Evolutionary conservation across 1,284 basidiomycete species (phyloP).

Genomic region (Boletus chippewaensis): DNA sequence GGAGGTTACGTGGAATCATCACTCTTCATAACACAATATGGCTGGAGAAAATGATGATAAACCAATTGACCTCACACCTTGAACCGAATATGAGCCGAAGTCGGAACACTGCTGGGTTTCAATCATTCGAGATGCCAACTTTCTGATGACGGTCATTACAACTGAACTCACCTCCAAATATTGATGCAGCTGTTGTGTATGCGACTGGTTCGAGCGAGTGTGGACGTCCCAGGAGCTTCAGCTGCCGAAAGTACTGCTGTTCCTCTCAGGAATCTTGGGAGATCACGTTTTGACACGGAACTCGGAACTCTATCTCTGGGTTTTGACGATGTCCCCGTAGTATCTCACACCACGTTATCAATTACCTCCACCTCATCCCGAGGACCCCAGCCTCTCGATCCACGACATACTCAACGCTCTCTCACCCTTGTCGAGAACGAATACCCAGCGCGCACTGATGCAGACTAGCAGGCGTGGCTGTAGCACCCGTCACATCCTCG

Average conservation of each 20-base stretch:
- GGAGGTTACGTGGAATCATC: no score
- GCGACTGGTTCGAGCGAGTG: constrained; percentile 5
- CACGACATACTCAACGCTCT: constrained; percentile 3
- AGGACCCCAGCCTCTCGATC: background rate
- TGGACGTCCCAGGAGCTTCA: constrained; percentile 8
- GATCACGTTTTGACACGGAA: background rate
- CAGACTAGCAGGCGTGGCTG: constrained; percentile 1
- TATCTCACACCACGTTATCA: background rate
- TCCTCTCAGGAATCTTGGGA: constrained; percentile 5
- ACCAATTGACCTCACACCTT: no score
- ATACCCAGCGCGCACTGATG: constrained; percentile 3
- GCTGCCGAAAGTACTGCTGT: background rate
- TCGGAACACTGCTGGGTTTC: no score
- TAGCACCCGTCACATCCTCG: background rate
- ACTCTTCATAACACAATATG: no score
- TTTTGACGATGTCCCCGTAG: constrained; percentile 4
- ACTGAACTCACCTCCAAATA: no score
- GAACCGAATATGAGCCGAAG: no score
- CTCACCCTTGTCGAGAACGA: background rate
- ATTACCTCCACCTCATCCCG: background rate
- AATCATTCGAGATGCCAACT: no score
- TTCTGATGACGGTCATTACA: no score
- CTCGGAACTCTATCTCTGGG: background rate
- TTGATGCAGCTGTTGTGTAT: no score
- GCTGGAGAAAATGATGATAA: no score